Conservation (phyloP, 257 asterid genomes). For the Penstemon barbatus region DNA sequence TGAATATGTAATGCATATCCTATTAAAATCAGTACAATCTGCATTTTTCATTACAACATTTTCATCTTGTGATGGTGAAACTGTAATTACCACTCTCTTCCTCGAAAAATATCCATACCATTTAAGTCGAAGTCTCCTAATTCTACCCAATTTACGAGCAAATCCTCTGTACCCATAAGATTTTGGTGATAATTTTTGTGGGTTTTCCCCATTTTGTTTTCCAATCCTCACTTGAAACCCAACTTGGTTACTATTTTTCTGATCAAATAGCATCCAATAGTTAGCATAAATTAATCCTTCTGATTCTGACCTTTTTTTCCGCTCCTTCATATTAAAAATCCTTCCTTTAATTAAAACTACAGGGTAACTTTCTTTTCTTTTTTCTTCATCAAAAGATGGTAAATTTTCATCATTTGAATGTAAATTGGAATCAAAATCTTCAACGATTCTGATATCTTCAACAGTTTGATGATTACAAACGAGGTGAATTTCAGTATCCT, state of each 20-base stretch:
- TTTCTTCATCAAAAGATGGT: slow-evolving; percentile 1
- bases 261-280: slow-evolving; percentile 80
- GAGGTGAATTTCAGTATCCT: slow-evolving; percentile 53
- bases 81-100: slow-evolving; percentile 39
- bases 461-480: slow-evolving; percentile 74
- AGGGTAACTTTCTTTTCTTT: slow-evolving; percentile 32
- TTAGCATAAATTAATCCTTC: slow-evolving; percentile 41
- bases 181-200: slow-evolving; percentile 51
- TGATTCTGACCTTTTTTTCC: slow-evolving; percentile 25
- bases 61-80: slow-evolving; percentile 60
- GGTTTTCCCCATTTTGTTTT: slow-evolving; percentile 45
- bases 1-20: slow-evolving; percentile 70
- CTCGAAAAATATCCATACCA: slow-evolving; percentile 45
- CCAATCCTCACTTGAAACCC: slow-evolving; percentile 76
- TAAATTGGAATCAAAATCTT: slow-evolving; percentile 33
- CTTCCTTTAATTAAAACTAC: slow-evolving; percentile 64
- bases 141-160: slow-evolving; percentile 41
- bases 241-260: slow-evolving; percentile 58
- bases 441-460: slow-evolving; percentile 49
- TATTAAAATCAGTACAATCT: slow-evolving; percentile 45
- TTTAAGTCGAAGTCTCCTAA: slow-evolving; percentile 44
- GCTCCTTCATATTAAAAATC: slow-evolving; percentile 41
- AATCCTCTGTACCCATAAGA: slow-evolving; percentile 49
- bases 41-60: slow-evolving; percentile 43
- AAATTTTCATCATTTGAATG: slow-evolving; percentile 31